phyloP scores from a whole-genome alignment of 2,329 filamentous ascomycete species.

The Cladophialophora carrionii region DNA sequence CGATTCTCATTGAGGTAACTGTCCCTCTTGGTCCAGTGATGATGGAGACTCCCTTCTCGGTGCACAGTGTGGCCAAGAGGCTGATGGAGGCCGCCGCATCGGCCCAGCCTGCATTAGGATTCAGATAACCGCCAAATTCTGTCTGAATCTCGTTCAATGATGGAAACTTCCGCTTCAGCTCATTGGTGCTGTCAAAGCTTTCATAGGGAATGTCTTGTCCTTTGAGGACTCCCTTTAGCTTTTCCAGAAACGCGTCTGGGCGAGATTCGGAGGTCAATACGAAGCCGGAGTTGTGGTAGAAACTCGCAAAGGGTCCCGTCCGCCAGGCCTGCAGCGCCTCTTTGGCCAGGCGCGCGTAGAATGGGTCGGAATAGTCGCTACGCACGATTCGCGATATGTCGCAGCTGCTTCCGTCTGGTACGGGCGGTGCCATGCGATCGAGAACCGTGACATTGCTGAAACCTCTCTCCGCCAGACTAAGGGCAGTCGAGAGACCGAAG shows the following conservation, averaged over 20 bases:
- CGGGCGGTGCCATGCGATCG: slow-evolving; percentile 41
- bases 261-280: slow-evolving; percentile 40
- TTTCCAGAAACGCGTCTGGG: slow-evolving; percentile 37
- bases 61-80: slow-evolving; percentile 11
- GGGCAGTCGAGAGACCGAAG: slow-evolving; percentile 55
- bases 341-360: slow-evolving; percentile 41
- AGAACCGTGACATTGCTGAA: slow-evolving; percentile 55
- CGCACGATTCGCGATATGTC: slow-evolving; percentile 45
- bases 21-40: slow-evolving; percentile 25
- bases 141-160: slow-evolving; percentile 44
- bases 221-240: not conserved
- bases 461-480: slow-evolving; percentile 44
- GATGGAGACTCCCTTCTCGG: slow-evolving; percentile 25
- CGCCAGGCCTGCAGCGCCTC: slow-evolving; percentile 38
- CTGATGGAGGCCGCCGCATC: slow-evolving; percentile 45
- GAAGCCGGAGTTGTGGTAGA: slow-evolving; percentile 29
- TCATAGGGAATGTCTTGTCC: not conserved
- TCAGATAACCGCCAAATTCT: slow-evolving; percentile 51
- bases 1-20: slow-evolving; percentile 38
- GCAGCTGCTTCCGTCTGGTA: slow-evolving; percentile 43
- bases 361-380: slow-evolving; percentile 42
- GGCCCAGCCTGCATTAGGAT: slow-evolving; percentile 51
- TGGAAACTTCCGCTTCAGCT: slow-evolving; percentile 44
- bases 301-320: slow-evolving; percentile 20
- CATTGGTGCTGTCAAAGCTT: slow-evolving; percentile 29